Conservation (phyloP, 164 flowering plant genomes). For the Taxillus chinensis region DNA sequence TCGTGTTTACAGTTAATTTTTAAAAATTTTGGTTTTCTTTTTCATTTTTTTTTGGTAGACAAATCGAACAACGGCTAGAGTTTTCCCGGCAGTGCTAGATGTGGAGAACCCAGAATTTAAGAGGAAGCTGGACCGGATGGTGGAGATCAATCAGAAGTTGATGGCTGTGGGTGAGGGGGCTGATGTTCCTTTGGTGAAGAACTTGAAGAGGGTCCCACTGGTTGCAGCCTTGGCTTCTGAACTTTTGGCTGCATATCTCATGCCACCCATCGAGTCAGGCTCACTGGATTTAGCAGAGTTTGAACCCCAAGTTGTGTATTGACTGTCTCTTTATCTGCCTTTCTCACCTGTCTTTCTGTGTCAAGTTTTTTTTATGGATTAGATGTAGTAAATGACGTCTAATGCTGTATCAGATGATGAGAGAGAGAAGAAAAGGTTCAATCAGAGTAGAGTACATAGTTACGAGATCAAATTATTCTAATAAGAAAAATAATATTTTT, state of each 20-base stretch:
- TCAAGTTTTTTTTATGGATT: too few relatives aligned
- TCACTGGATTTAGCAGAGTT: constrained; percentile 91
- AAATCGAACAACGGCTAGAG: constrained; percentile 91
- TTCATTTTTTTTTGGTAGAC: constrained; percentile 40
- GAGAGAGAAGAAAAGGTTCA: too few relatives aligned
- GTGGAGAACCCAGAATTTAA: constrained; percentile 99
- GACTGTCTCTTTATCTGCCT: constrained; percentile 3
- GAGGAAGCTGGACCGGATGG: constrained; percentile 89
- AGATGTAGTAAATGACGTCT: too few relatives aligned
- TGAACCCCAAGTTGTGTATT: constrained; percentile 82
- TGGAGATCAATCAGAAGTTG: constrained; percentile 65
- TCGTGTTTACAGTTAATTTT: too few relatives aligned
- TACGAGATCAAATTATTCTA: too few relatives aligned
- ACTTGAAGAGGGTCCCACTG: constrained; percentile 79
- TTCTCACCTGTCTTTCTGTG: too few relatives aligned
- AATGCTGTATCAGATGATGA: too few relatives aligned
- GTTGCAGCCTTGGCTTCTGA: constrained; percentile 73
- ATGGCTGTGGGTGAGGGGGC: constrained; percentile 56
- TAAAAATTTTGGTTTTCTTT: too few relatives aligned
- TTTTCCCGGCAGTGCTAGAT: constrained; percentile 90
- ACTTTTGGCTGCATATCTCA: constrained; percentile 80
- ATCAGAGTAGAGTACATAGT: too few relatives aligned
- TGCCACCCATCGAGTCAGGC: constrained; percentile 95
- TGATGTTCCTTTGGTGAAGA: constrained; percentile 66
- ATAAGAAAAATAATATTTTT: too few relatives aligned